Evolutionary conservation across 2,329 filamentous ascomycete genomes (phyloP), one percentile per base, ranked within the genome.

Genomic region (Zasmidium angulare): DNA sequence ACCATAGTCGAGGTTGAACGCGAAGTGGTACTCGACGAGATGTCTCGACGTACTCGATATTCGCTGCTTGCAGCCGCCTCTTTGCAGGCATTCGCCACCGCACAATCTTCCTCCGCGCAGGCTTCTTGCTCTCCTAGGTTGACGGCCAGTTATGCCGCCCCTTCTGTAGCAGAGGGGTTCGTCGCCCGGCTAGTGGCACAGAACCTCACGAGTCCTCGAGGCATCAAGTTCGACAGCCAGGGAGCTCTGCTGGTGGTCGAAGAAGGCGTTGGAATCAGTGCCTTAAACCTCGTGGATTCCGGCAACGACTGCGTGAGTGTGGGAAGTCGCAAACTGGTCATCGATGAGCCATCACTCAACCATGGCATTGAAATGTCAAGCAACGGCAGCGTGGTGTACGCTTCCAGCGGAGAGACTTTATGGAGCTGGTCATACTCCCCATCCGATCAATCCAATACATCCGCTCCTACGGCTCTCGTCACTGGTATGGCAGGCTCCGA

Each of bases 371-470:
- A 64, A 46, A 65, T 82, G 17, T 81, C 79, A 12, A 56, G 68
- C n/a, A 77, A 83, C 72, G 80, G 81, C 17, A 75, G 65, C 12
- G 81, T 77, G 2, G 75, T 84, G 10, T 83, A 82, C 64, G 81
- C 78, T 17, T 90, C 88, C 0, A 82, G 81, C 1, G 69, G 79
- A 4, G 78, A 82, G 50, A 76, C 79, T n/a, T 86, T 89, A 31
- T 87, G 80, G 68, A 77, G 83, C 1, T 91, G 87, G 85, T 71
- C 78, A 24, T 92, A 92, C 70, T 79, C 84, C 47, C 75, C 75
- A 50, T 29, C 56, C 10, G 59, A 59, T 14, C 64, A 65, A 31
- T 80, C 78, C 52, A 67, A 63, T 46, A 80, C 81, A 2, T 79
- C 85, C 26, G 76, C 73, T 55, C 77, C 77, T 59, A 74, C 72